phyloP scores from a whole-genome alignment of 148 eudicot species.

The Rhododendron kiyosumense region DNA sequence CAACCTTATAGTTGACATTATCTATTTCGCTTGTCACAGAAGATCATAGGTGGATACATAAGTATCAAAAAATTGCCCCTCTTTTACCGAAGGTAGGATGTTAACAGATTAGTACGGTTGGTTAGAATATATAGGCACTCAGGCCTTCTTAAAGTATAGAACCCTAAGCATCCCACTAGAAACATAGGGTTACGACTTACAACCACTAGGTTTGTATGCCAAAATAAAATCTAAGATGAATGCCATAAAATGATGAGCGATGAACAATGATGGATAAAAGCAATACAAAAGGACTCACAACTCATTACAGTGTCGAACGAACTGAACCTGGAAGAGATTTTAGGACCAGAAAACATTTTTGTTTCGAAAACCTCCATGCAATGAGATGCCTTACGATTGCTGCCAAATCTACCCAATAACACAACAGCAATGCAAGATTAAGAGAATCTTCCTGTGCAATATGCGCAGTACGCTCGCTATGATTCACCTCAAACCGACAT shows the following conservation, averaged over 20 bases:
- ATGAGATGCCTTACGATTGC: not conserved
- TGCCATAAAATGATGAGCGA: not conserved
- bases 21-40: not conserved
- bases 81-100: not conserved
- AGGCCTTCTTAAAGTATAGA: not conserved
- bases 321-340: not conserved
- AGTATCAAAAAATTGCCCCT: not conserved
- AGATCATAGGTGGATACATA: not conserved
- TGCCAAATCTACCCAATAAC: not conserved
- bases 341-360: not conserved
- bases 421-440: not conserved
- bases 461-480: not conserved
- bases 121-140: not conserved
- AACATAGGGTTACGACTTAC: not conserved
- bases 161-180: not conserved
- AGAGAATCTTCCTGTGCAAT: not conserved
- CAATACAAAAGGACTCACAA: not conserved
- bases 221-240: not conserved
- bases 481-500: not conserved
- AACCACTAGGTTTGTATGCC: not conserved
- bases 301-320: no score
- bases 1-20: not conserved
- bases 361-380: not conserved
- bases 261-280: not conserved
- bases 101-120: not conserved